Conservation (phyloP, 1,139 yeast genomes). For the Protomyces gravidus region DNA sequence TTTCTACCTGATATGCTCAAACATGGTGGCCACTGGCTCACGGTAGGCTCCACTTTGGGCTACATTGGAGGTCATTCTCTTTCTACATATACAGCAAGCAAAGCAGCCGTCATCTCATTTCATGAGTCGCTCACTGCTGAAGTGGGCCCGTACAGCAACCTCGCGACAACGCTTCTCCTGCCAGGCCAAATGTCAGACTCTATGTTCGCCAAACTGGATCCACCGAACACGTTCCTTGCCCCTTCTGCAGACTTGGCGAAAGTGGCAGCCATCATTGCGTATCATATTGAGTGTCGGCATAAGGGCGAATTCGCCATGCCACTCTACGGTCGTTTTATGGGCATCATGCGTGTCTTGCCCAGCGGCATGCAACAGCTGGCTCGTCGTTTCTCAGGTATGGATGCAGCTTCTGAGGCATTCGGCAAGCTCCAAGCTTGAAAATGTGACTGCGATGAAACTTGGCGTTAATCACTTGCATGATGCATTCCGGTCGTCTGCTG, state of each 20-base stretch:
- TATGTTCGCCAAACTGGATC: conserved; percentile 64
- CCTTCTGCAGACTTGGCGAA: conserved; percentile 68
- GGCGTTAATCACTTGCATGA: no score
- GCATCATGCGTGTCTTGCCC: conserved; percentile 65
- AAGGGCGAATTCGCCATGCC: conserved; percentile 71
- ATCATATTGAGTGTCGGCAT: conserved; percentile 56
- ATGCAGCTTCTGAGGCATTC: conserved; percentile 39
- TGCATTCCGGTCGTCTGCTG: no score
- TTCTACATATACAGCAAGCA: conserved; percentile 79
- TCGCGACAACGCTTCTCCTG: conserved; percentile 69
- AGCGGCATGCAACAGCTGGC: conserved; percentile 61
- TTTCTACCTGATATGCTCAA: conserved; percentile 69
- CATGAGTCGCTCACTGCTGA: conserved; percentile 79
- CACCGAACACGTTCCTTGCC: conserved; percentile 71
- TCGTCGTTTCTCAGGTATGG: conserved; percentile 60
- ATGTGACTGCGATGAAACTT: not conserved
- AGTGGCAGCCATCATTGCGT: conserved; percentile 59
- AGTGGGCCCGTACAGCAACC: conserved; percentile 57
- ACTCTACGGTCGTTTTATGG: conserved; percentile 66
- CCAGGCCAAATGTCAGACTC: conserved; percentile 79
- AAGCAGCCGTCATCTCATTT: conserved; percentile 75
- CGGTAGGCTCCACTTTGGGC: conserved; percentile 78
- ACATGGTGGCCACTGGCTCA: conserved; percentile 70
- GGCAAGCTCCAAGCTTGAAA: not conserved
- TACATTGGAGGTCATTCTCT: conserved; percentile 40